Evolutionary conservation across 345 rosid species (phyloP).

Genomic region (Salix koriyanagi): DNA sequence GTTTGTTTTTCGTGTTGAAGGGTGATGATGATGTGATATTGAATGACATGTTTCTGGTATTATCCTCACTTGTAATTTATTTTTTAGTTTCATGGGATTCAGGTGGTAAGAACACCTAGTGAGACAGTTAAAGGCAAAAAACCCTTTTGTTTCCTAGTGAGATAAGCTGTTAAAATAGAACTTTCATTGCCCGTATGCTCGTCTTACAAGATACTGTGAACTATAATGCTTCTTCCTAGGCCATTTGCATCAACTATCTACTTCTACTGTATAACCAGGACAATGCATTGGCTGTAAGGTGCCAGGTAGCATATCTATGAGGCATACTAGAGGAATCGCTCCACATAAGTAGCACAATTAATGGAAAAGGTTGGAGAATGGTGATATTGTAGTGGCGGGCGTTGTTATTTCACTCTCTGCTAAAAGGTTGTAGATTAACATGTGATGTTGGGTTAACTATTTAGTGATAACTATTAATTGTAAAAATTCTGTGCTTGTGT

Average conservation of each 20-base stretch:
- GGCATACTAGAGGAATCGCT: neutral
- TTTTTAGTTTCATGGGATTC: neutral
- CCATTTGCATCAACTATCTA: neutral
- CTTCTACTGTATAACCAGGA: neutral
- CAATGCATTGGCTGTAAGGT: neutral
- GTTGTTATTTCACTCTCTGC: neutral
- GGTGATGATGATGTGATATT: neutral
- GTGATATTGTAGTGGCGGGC: neutral
- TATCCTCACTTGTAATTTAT: neutral
- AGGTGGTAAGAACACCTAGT: neutral
- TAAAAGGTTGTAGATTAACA: neutral
- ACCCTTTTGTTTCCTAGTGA: neutral
- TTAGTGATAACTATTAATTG: neutral
- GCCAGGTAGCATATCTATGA: neutral
- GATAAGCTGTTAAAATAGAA: neutral
- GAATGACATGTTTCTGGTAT: neutral
- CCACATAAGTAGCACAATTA: neutral
- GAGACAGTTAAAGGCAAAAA: neutral
- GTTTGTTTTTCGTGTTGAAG: neutral
- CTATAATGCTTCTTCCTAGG: neutral
- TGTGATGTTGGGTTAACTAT: neutral
- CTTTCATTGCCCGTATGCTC: neutral
- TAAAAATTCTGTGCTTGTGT: neutral
- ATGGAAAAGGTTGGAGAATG: neutral
- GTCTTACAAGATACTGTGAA: neutral